Conservation (phyloP, 768 basidiomycete genomes). For the Kwoniella europaea region DNA sequence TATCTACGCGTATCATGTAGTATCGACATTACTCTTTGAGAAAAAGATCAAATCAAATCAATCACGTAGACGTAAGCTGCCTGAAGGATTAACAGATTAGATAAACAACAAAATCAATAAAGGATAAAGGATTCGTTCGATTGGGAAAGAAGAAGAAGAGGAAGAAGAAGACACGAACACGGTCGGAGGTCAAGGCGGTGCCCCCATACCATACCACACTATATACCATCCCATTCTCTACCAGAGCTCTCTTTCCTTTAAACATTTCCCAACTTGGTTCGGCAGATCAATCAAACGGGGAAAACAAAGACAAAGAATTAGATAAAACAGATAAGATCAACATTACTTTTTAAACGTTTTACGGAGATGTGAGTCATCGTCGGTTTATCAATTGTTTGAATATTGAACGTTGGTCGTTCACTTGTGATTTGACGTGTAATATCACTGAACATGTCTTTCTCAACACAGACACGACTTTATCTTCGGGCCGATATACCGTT, state of each 20-base stretch:
- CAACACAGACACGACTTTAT: not conserved
- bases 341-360: not conserved
- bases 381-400: too few species aligned
- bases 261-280: not conserved
- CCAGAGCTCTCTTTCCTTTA: not conserved
- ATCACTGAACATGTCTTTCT: not conserved
- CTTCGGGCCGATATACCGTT: not conserved
- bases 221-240: too few species aligned
- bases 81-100: not conserved
- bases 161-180: not conserved
- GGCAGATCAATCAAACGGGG: too few species aligned
- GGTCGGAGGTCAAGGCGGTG: constrained; percentile 9
- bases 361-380: too few species aligned
- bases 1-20: constrained; percentile 9
- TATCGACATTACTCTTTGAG: not conserved
- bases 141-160: not conserved
- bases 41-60: constrained; percentile 25
- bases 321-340: not conserved
- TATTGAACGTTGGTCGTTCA: too few species aligned
- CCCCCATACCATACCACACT: not conserved
- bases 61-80: constrained; percentile 11
- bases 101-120: not conserved
- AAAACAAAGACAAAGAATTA: too few species aligned
- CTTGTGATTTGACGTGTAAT: too few species aligned
- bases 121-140: not conserved